Conservation (phyloP, 2,329 filamentous ascomycete species). For the Stylonectria norvegica region DNA sequence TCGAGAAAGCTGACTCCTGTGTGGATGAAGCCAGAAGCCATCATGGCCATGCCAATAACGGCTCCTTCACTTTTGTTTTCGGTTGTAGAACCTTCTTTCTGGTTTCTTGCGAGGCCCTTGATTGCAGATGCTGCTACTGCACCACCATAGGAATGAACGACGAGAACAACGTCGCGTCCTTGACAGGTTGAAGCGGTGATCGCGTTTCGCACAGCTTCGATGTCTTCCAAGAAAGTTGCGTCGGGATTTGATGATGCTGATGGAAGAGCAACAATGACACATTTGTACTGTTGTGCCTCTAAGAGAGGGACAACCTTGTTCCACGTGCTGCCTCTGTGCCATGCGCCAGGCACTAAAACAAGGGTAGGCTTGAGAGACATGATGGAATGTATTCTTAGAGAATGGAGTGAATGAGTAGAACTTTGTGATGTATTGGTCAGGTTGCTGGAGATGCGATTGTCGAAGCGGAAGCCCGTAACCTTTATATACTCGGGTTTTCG, state of each 20-base stretch:
- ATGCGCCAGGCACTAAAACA: slow-evolving; percentile 46
- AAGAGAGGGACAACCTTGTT: slow-evolving; percentile 34
- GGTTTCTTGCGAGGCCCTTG: slow-evolving; percentile 36
- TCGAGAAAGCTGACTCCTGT: slow-evolving; percentile 40
- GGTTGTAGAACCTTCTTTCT: slow-evolving; percentile 4
- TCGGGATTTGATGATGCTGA: slow-evolving; percentile 33
- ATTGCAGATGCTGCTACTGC: slow-evolving; percentile 44
- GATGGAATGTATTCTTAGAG: no score
- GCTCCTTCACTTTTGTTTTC: slow-evolving; percentile 23
- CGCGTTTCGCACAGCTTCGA: slow-evolving; percentile 36
- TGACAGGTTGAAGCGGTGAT: slow-evolving; percentile 35
- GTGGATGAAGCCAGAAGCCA: slow-evolving; percentile 42
- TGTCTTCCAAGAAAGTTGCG: slow-evolving; percentile 40
- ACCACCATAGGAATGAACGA: slow-evolving; percentile 49
- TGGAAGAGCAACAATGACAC: slow-evolving; percentile 36
- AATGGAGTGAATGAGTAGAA: no score
- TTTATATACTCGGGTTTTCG: no score
- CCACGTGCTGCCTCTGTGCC: slow-evolving; percentile 42
- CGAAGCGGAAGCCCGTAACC: no score
- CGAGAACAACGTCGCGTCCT: slow-evolving; percentile 43
- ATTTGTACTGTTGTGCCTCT: slow-evolving; percentile 30
- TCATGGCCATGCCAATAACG: slow-evolving; percentile 43
- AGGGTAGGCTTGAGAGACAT: slow-evolving; percentile 32
- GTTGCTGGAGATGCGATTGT: no score
- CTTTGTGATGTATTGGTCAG: no score